Conservation (phyloP, 345 rosid species). For the Raphanus sativus region DNA sequence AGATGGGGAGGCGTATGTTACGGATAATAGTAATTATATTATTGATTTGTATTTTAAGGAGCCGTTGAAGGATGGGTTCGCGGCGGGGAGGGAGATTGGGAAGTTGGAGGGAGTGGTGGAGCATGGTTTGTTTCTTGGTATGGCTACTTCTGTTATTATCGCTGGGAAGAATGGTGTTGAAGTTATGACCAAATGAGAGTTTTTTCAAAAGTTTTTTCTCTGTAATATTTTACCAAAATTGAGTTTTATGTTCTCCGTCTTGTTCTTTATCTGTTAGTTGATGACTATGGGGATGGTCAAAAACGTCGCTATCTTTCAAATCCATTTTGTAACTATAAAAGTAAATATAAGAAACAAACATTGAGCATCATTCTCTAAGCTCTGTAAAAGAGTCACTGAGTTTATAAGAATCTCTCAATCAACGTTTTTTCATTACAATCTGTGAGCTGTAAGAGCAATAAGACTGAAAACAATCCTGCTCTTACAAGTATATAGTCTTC, state of each 20-base stretch:
- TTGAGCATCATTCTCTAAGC: too few species aligned
- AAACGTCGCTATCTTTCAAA: background rate
- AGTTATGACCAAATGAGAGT: constrained; percentile 61
- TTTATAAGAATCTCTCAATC: too few species aligned
- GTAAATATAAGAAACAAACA: background rate
- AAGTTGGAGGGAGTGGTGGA: constrained; percentile 91
- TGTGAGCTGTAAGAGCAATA: background rate
- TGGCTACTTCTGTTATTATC: constrained; percentile 91
- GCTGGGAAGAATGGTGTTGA: constrained; percentile 86
- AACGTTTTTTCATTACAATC: too few species aligned
- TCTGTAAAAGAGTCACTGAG: too few species aligned
- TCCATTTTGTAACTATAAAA: background rate
- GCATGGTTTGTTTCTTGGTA: constrained; percentile 87
- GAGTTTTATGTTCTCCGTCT: background rate
- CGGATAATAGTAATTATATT: constrained; percentile 85
- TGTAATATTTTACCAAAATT: constrained; percentile 21
- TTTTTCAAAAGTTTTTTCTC: background rate
- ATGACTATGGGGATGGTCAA: background rate
- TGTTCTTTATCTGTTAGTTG: background rate
- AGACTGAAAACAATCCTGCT: background rate
- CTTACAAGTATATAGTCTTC: background rate
- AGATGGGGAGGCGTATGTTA: constrained; percentile 74
- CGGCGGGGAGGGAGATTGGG: constrained; percentile 78
- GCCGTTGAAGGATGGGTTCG: constrained; percentile 69
- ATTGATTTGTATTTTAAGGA: constrained; percentile 85